These are phyloP conservation scores for Myxozyma geophila DNA, from an alignment of 805 yeast species.

Conservation along the genomic window DNA sequence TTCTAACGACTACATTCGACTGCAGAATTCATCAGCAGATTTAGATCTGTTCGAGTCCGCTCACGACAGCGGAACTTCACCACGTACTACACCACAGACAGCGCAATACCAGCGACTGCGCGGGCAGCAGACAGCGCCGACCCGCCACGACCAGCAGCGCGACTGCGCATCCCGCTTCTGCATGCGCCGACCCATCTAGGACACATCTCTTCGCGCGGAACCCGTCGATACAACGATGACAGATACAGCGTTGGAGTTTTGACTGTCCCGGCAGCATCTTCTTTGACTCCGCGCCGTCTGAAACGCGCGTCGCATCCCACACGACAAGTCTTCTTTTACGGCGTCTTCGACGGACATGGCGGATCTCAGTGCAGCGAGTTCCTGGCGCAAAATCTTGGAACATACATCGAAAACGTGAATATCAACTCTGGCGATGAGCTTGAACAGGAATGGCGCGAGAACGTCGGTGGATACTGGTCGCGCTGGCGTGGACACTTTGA, in stretches of 20 bases:
- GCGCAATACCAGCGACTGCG: background rate
- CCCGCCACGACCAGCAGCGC: constrained; percentile 9
- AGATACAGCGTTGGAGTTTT: constrained; percentile 68
- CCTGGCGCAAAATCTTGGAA: constrained; percentile 58
- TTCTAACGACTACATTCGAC: background rate
- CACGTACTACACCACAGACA: constrained; percentile 18
- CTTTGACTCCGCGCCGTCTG: constrained; percentile 39
- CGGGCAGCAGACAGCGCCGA: background rate
- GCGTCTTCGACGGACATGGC: constrained; percentile 94
- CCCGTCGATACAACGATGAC: constrained; percentile 82
- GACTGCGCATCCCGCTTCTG: constrained; percentile 55
- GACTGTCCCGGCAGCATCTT: constrained; percentile 48
- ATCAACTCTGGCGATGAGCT: constrained; percentile 49
- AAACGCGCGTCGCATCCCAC: constrained; percentile 11
- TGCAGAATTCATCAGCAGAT: constrained; percentile 6
- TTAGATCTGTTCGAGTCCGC: background rate
- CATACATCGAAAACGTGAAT: constrained; percentile 54
- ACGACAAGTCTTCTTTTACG: constrained; percentile 64
- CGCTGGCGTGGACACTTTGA: constrained; percentile 63
- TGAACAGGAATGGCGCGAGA: constrained; percentile 57
- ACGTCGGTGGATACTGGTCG: constrained; percentile 85
- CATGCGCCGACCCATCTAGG: constrained; percentile 79
- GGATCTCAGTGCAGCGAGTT: constrained; percentile 74
- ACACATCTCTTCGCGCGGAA: constrained; percentile 75
- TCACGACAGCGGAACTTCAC: constrained; percentile 2